Percentiles rank a stretch among this genome's conserved stretches.
Conservation (phyloP, 2,329 filamentous ascomycete genomes). For the Aspergillus nomiae region DNA sequence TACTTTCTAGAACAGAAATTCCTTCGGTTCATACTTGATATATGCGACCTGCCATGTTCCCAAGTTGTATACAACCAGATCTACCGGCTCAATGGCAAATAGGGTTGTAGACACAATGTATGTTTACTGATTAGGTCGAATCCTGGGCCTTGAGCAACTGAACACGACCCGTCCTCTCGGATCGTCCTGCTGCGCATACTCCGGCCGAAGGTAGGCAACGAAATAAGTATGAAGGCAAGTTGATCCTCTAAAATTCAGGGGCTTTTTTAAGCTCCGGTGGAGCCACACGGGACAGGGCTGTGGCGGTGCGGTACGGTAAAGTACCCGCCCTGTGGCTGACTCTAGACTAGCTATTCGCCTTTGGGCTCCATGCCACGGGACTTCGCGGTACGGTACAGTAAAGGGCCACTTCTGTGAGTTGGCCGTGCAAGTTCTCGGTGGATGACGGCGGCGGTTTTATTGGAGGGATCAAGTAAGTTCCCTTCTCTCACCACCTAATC, state of each 20-base stretch:
- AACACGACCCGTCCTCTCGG: background rate
- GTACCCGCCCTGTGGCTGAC: slow-evolving; percentile 6
- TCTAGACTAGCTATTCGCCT: background rate
- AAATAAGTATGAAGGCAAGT: slow-evolving; percentile 1
- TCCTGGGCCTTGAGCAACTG: background rate
- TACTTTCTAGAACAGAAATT: background rate
- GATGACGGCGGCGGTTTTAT: slow-evolving; percentile 3
- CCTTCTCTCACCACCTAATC: slow-evolving; percentile 3
- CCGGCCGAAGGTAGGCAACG: background rate
- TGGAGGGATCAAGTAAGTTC: slow-evolving; percentile 1
- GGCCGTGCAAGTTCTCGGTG: background rate
- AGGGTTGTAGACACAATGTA: background rate
- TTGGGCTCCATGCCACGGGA: background rate
- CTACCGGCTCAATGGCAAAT: background rate
- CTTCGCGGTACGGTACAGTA: slow-evolving; percentile 7
- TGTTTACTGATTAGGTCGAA: background rate
- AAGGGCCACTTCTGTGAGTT: background rate
- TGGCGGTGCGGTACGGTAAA: slow-evolving; percentile 23
- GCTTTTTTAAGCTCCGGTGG: slow-evolving; percentile 24
- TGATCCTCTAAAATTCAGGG: slow-evolving; percentile 18
- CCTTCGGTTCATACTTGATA: background rate
- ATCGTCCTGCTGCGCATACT: background rate
- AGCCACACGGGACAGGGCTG: slow-evolving; percentile 16
- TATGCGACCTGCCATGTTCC: background rate
- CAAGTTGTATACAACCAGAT: background rate